A percentile compares a stretch with the other conserved stretches of the same genome.
Evolutionary conservation across 176 grass and related monocot genomes (phyloP).

Genomic region (Triticum monococcum): DNA sequence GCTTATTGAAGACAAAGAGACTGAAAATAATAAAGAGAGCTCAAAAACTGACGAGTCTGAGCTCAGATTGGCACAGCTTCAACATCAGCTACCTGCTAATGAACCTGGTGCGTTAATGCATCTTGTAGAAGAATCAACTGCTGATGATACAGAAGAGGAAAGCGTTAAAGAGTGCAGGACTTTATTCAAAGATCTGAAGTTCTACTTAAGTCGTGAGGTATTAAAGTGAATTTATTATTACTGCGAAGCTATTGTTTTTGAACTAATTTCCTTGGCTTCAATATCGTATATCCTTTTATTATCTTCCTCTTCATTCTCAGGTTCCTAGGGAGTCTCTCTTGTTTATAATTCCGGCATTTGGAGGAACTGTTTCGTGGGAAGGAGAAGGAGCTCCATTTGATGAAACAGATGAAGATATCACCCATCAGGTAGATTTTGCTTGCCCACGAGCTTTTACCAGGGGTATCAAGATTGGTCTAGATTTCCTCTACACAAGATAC

Average conservation of each 20-base stretch:
- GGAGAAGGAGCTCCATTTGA: slow-evolving; percentile 84
- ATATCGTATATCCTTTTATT: neutral
- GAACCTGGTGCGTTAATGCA: slow-evolving; percentile 95
- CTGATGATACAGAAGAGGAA: slow-evolving; percentile 49
- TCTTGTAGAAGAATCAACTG: slow-evolving; percentile 76
- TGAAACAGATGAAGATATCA: slow-evolving; percentile 68
- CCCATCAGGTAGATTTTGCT: slow-evolving; percentile 70
- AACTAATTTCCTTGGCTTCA: neutral
- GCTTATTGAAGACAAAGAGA: slow-evolving; percentile 42
- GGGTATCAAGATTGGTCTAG: slow-evolving; percentile 10
- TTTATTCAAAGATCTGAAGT: slow-evolving; percentile 86
- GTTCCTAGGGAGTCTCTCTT: slow-evolving; percentile 94
- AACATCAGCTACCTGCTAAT: slow-evolving; percentile 84
- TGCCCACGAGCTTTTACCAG: neutral
- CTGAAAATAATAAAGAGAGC: slow-evolving; percentile 39
- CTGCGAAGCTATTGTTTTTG: neutral
- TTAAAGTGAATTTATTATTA: neutral
- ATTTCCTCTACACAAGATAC: slow-evolving; percentile 2
- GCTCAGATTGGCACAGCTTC: slow-evolving; percentile 87
- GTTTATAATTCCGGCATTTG: slow-evolving; percentile 93
- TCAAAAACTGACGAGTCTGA: slow-evolving; percentile 68
- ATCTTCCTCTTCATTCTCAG: slow-evolving; percentile 40
- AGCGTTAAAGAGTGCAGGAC: slow-evolving; percentile 71
- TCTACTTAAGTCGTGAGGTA: slow-evolving; percentile 96
- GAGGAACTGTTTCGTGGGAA: slow-evolving; percentile 93